Evolutionary conservation across 75 land plant genomes (phyloP), one percentile per base, ranked within the genome.

Genomic region (Gnetum montanum): DNA sequence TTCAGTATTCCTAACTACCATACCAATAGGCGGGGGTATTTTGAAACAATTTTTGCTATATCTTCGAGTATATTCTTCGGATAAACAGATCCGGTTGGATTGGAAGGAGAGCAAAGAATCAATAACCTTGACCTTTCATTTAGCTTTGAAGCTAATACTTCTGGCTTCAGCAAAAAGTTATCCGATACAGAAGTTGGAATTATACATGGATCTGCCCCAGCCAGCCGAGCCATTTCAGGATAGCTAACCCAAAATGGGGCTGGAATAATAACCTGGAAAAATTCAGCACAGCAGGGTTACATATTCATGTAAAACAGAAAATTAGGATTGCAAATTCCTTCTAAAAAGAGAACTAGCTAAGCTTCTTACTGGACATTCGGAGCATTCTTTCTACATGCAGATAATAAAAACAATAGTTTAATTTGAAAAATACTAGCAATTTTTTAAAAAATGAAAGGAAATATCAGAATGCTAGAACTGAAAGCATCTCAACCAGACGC

Each of bases 1-100:
- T 40, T 40, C 15, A 10, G 43, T 10, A 40, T 10, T 40, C n/a
- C n/a, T n/a, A n/a, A n/a, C n/a, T n/a, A 33, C 46, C 71, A 44
- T 63, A 95, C 99, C 78, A 95, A 62, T 58, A 95, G 77, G 60
- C 88, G 61, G 28, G 99, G 99, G 65, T 90, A 86, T 61, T 61
- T 86, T 28, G 91, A 81, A 6, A 95, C 92, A 46, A 95, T 70
- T 25, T 74, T 34, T 25, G 99, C 99, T 62, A 95, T 86, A 63
- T 75, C 76, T 66, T 94, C 83, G 25, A 94, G 80, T 33, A 72
- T 31, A 56, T 83, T 58, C 45, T 49, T 71, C 22, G 82, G 75
- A 69, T 94, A 86, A 54, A 94, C 92, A 54, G 96, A 90, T 34
- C 98, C 98, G 40, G 98, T 94, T 29, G 98, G 98, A 68, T 94